Evolutionary conservation across 108 stramenopile species (phyloP).

Genomic region (Cyclotella baltica): DNA sequence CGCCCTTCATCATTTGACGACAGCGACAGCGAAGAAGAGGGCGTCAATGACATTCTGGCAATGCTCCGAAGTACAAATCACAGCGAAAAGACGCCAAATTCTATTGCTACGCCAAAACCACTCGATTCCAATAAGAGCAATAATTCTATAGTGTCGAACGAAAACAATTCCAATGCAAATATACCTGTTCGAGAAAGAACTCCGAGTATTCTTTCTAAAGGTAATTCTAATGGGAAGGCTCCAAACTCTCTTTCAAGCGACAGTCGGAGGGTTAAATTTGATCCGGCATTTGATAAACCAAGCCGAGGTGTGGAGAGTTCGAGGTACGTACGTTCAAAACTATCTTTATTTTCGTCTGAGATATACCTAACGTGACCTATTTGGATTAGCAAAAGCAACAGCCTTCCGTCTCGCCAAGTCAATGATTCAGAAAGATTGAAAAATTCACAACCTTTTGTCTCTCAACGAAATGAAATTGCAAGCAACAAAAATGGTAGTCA

Average conservation of each 20-base stretch:
- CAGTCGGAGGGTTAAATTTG: not conserved
- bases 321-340: not conserved
- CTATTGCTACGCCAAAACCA: not conserved
- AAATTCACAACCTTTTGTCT: not conserved
- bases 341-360: too few relatives aligned
- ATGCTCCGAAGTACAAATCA: not conserved
- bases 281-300: slow-evolving; percentile 5
- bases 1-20: not conserved
- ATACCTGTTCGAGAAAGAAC: too few relatives aligned
- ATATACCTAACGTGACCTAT: not conserved
- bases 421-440: not conserved
- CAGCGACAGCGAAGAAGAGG: not conserved
- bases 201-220: too few relatives aligned
- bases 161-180: too few relatives aligned
- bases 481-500: not conserved
- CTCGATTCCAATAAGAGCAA: too few relatives aligned
- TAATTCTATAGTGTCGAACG: too few relatives aligned
- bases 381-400: too few relatives aligned
- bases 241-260: not conserved
- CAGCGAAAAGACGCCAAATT: slow-evolving; percentile 3
- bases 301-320: not conserved
- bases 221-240: too few relatives aligned
- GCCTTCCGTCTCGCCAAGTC: too few relatives aligned
- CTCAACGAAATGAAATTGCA: not conserved
- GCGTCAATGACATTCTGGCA: too few relatives aligned